Evolutionary conservation across 2,329 filamentous ascomycete species (phyloP), one percentile per base, ranked within the genome.

Genomic region (Apiospora saccharicola): DNA sequence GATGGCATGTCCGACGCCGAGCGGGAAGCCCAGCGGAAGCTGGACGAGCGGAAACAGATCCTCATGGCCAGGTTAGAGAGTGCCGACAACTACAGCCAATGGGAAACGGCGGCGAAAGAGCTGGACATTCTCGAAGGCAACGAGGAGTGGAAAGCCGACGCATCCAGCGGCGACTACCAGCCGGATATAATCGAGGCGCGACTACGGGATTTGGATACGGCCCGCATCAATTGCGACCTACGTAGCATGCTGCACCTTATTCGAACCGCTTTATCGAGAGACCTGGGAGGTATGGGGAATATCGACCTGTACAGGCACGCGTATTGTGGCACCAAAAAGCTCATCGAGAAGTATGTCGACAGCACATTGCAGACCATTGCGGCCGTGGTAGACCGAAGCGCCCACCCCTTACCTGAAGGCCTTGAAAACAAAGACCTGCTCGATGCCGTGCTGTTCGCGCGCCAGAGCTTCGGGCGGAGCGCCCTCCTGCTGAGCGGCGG

Each of bases 271-370:
- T 83, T 98, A 68, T 94, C 92, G 51, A 91, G 95, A 64, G 92
- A 95, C 77, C 85, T 98, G 13, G 95, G 94, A 10, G 93, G 93
- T 70, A 97, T 98, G 92, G 94, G 93, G 74, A 93, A 95, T 78
- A 88, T 92, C 57, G 89, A 91, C 70, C 86, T 98, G 1, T 98
- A 98, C 83, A 91, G 91, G 71, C 93, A 96, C 80, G 93, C 93
- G 0, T 92, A 96, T 79, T 89, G 94, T 19, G 96, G 95, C 6
- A 98, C 95, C 12, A 98, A 98, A 83, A 87, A 89, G 73, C 83
- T 98, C 75, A 96, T 98, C 74, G 95, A 98, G 82, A 87, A 90
- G 46, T 98, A 98, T 78, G 95, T 97, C 74, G 90, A 93, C 69
- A 94, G 94, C 1, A 92, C 94, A 0, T 84, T 95, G 43, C 87